A percentile compares a stretch with the other conserved stretches of the same genome.
These are phyloP conservation scores for Manihot esculenta DNA, from an alignment of 441 rosid genomes.

Conservation along the genomic window DNA sequence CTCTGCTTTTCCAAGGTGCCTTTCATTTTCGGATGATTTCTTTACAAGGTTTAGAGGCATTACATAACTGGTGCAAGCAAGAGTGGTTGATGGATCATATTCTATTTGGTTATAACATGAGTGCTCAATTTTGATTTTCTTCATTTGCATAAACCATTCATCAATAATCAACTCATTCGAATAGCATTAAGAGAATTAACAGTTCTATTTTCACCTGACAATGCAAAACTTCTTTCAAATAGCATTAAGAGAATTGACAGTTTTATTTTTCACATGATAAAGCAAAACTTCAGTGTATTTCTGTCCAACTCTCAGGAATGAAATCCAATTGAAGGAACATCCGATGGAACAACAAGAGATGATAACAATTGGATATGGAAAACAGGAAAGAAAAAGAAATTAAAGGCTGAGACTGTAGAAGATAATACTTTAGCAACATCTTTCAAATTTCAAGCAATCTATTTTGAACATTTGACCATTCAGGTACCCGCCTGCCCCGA, in stretches of 20 bases:
- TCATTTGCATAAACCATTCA: constrained; percentile 20
- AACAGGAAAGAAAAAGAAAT: background rate
- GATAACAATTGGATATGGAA: background rate
- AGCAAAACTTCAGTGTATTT: background rate
- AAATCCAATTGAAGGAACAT: constrained; percentile 1
- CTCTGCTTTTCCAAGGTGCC: constrained; percentile 29
- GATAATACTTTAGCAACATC: background rate
- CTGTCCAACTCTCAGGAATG: background rate
- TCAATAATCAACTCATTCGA: constrained; percentile 14
- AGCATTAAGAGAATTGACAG: background rate
- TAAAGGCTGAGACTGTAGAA: background rate
- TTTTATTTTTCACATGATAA: background rate
- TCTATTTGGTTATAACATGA: constrained; percentile 34
- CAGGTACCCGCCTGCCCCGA: constrained; percentile 1
- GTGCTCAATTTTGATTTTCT: constrained; percentile 14
- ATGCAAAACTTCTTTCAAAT: background rate
- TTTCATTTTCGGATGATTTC: constrained; percentile 36
- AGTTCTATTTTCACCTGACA: background rate
- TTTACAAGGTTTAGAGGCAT: constrained; percentile 20
- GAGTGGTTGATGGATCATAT: constrained; percentile 30
- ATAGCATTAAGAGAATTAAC: background rate
- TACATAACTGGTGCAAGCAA: constrained; percentile 25
- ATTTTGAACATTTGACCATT: background rate
- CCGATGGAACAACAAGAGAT: background rate
- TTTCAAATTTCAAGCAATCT: background rate